Evolutionary conservation across 208 protist genomes (phyloP), one percentile per base, ranked within the genome.

Genomic region (Trypanosoma lewisi): DNA sequence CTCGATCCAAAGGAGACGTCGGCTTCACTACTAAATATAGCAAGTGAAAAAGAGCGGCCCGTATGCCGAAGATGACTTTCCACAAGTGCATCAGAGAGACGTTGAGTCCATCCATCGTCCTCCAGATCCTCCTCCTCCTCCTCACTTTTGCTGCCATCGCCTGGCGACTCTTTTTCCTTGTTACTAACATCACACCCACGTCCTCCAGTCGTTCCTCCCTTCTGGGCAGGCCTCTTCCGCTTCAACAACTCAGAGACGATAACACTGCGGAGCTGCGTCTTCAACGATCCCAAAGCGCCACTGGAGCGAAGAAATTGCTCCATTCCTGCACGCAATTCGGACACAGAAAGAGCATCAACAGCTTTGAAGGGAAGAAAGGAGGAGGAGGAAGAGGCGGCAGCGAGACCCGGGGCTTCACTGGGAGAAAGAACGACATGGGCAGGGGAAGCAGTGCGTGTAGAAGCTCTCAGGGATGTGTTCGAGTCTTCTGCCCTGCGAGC

Each of bases 41-140:
- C 83, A 6, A 93, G 68, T 5, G 85, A 87, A 70, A 95, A 85
- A 55, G 72, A 48, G 1, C 89, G 85, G 17, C 67, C 67, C 6
- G 85, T 92, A 36, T 77, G 74, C 9, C 85, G 80, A n/a, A 95
- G 72, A 68, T 95, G 89, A 67, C 91, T 84, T 59, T 92, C 85
- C 2, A 95, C 74, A 33, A 95, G 63, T 21, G 83, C 73, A 61
- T 95, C 89, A 0, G 81, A 77, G 36, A 95, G 47, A 0, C 77
- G 57, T 21, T 74, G 60, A 0, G 78, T 77, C 89, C 85, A 92
- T 25, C 51, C 50, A 37, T 59, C 57, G 37, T 69, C 53, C 39
- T 52, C 60, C 7, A 48, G 49, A 3, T 57, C 47, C 12, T 69
- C 65, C 6, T 63, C 37, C 4, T 36, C 47, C 19, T 52, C 58